These are phyloP conservation scores for Lathyrus oleraceus DNA, from an alignment of 306 rosid species.

Conservation along the genomic window DNA sequence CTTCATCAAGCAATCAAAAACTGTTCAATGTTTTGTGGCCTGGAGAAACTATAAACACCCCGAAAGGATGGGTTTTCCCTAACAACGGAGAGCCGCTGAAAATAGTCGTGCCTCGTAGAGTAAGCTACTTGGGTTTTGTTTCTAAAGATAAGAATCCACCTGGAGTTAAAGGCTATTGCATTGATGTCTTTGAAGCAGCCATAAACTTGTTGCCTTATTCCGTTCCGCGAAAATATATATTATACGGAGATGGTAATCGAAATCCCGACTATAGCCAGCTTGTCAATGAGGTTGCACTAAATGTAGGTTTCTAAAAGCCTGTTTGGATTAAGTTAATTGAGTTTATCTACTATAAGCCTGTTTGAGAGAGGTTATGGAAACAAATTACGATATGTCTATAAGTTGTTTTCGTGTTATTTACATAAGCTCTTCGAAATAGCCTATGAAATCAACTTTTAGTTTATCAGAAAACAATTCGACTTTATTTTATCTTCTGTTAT, in stretches of 20 bases:
- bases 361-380: too few species aligned
- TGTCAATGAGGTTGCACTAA: conserved; percentile 55
- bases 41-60: conserved; percentile 58
- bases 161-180: conserved; percentile 80
- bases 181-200: conserved; percentile 95
- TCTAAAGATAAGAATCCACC: conserved; percentile 68
- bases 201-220: conserved; percentile 82
- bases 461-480: too few species aligned
- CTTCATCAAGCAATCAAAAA: conserved; percentile 50
- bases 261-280: conserved; percentile 60
- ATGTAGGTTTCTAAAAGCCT: conserved; percentile 61
- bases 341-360: too few species aligned
- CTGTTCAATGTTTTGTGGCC: conserved; percentile 84
- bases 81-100: conserved; percentile 82
- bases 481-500: too few species aligned
- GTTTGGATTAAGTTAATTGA: too few species aligned
- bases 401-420: too few species aligned
- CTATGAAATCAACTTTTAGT: too few species aligned
- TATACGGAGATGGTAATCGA: conserved; percentile 67
- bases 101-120: conserved; percentile 80
- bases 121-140: conserved; percentile 64
- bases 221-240: conserved; percentile 65
- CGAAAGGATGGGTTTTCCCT: conserved; percentile 94
- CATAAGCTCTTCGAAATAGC: too few species aligned
- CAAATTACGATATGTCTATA: too few species aligned